These are phyloP conservation scores for Aureobasidium lini DNA, from an alignment of 2,329 filamentous ascomycete genomes.

Conservation along the genomic window DNA sequence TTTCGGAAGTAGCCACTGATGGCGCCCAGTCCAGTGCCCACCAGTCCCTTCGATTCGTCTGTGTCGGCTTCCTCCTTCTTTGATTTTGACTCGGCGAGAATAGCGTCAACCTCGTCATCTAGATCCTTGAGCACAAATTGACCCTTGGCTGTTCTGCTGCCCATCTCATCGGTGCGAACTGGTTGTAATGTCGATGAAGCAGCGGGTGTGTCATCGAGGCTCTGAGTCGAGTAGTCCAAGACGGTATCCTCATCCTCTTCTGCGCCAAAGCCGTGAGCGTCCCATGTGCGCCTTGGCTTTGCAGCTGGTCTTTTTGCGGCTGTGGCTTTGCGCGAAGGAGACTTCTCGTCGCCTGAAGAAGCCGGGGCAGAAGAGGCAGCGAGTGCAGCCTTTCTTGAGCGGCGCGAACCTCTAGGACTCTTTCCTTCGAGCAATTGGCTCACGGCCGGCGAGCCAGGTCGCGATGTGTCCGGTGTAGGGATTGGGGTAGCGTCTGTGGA, in stretches of 20 bases:
- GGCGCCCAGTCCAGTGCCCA: slow-evolving; percentile 72
- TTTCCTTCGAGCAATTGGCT: slow-evolving; percentile 66
- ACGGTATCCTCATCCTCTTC: slow-evolving; percentile 71
- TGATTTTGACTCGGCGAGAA: slow-evolving; percentile 71
- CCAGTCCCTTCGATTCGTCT: slow-evolving; percentile 52
- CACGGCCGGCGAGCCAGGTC: slow-evolving; percentile 65
- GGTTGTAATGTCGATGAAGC: slow-evolving; percentile 57
- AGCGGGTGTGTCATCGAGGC: slow-evolving; percentile 47
- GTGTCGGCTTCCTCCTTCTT: slow-evolving; percentile 47
- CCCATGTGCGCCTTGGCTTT: slow-evolving; percentile 90
- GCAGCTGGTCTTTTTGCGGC: slow-evolving; percentile 44
- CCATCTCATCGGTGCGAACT: slow-evolving; percentile 75
- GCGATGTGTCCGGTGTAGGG: slow-evolving; percentile 65
- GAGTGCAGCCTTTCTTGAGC: slow-evolving; percentile 63
- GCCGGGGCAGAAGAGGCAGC: slow-evolving; percentile 48
- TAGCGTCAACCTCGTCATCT: slow-evolving; percentile 86
- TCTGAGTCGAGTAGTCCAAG: slow-evolving; percentile 78
- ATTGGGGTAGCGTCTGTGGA: slow-evolving; percentile 65
- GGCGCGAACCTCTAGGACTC: slow-evolving; percentile 67
- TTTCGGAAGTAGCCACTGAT: slow-evolving; percentile 89
- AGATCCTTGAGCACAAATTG: slow-evolving; percentile 92
- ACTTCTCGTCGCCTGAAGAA: slow-evolving; percentile 78
- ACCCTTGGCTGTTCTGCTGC: slow-evolving; percentile 73
- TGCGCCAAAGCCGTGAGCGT: slow-evolving; percentile 77
- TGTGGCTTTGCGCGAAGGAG: not conserved